Evolutionary conservation across 2,329 filamentous ascomycete species (phyloP), one percentile per base, ranked within the genome.

Genomic region (Curvularia hawaiiensis): DNA sequence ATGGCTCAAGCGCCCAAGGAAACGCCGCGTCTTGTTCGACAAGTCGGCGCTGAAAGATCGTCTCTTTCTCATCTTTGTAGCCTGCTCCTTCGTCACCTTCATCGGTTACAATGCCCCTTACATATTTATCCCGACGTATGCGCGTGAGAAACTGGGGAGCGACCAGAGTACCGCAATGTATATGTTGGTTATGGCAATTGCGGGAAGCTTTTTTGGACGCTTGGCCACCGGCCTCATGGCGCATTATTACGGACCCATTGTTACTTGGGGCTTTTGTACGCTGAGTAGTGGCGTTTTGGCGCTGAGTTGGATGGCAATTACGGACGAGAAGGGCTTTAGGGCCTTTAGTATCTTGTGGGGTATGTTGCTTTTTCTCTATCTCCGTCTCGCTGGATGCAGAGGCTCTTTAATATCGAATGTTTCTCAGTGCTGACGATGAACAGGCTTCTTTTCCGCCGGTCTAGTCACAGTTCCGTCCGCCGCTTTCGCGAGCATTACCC

Each of bases 101-200:
- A 59, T 77, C 1, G 75, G 75, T 1, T 77, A 77, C 46, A 77
- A 75, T 7, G 65, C 75, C 0, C 74, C 74, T 1, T 77, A 75
- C 50, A 76, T 76, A 47, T 77, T 75, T 52, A 75, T 77, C 14
- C 69, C 74, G 1, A 72, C 71, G 3, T 77, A 70, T 55, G 72
- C 73, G 2, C 61, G 64, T 18, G 70, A 76, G 39, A 52, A 48
- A 4, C 61, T 77, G 9, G 73, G 69, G 0, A 65, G 64, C n/a
- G 66, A 59, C 3, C 67, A 74, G 47, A 73, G 68, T 26, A 57
- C 66, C 11, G 70, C 63, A 1, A 39, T 75, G 53, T 74, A 75
- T 39, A 75, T 67, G 64, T 65, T 76, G 4, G 67, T 76, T 2
- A 66, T 72, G 35, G 64, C 61, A 3, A 64, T 77, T 3, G 72